A percentile compares a stretch with the other conserved stretches of the same genome.
Evolutionary conservation across 768 basidiomycete genomes (phyloP).

Genomic region (Collybiopsis luxurians): DNA sequence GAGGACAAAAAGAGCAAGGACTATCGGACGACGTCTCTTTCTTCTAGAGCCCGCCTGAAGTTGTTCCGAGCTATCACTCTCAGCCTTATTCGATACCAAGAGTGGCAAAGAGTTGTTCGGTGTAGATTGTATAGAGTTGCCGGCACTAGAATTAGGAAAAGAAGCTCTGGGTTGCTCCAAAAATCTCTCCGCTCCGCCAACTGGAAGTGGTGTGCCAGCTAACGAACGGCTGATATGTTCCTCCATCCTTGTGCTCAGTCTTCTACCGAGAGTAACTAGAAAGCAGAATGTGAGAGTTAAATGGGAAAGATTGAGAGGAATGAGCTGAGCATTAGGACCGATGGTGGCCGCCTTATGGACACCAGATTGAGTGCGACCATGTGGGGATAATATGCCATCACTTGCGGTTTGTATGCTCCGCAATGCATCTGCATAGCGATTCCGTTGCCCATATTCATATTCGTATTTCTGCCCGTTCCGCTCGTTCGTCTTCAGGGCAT

Average conservation of each 20-base stretch:
- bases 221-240: neutral
- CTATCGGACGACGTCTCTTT: constrained; percentile 15
- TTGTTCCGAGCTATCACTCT: constrained; percentile 7
- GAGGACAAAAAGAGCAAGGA: constrained; percentile 28
- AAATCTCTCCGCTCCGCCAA: constrained; percentile 1
- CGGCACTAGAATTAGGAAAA: constrained; percentile 1
- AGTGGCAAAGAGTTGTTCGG: constrained; percentile 21
- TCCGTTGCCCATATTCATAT: no score
- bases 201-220: neutral
- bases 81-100: constrained; percentile 17
- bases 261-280: no score
- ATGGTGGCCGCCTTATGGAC: no score
- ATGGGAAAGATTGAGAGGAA: no score
- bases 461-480: no score
- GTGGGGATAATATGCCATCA: no score
- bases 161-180: constrained; percentile 7
- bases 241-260: neutral
- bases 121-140: constrained; percentile 9
- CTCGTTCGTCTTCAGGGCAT: no score
- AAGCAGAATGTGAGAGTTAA: no score
- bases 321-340: no score
- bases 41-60: neutral
- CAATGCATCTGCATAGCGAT: no score
- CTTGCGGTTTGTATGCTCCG: no score
- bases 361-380: no score